phyloP scores from a whole-genome alignment of 1,284 basidiomycete genomes.

The Heliocybe sulcata region DNA sequence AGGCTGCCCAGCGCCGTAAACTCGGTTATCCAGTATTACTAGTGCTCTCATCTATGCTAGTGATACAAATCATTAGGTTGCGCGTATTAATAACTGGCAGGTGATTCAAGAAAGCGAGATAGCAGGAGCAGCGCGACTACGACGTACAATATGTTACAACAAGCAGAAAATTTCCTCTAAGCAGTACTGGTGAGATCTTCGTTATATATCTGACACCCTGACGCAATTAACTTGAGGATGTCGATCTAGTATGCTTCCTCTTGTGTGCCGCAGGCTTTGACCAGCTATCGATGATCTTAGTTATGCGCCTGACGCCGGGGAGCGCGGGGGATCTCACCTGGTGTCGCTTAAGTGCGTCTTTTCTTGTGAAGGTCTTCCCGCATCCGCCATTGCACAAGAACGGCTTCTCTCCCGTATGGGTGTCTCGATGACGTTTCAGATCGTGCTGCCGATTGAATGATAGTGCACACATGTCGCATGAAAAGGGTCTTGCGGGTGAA shows the following conservation, averaged over 20 bases:
- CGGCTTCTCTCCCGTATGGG: constrained; percentile 75
- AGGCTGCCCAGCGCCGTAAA: not conserved
- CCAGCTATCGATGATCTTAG: constrained; percentile 39
- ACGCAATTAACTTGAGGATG: not conserved
- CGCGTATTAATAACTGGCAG: not conserved
- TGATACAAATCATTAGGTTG: constrained; percentile 1
- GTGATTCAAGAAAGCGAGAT: not conserved
- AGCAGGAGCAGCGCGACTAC: not conserved
- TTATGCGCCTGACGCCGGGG: not conserved
- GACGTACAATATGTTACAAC: not conserved
- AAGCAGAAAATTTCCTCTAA: no score
- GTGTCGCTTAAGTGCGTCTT: constrained; percentile 76
- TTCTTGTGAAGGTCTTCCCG: constrained; percentile 77
- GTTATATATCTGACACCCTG: not conserved
- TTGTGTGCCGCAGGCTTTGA: constrained; percentile 68
- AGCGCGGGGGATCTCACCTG: constrained; percentile 41
- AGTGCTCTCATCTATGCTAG: not conserved
- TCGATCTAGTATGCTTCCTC: constrained; percentile 26
- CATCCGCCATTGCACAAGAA: constrained; percentile 75
- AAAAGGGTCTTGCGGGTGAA: constrained; percentile 62
- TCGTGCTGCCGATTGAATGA: constrained; percentile 81
- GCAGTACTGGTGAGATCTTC: not conserved
- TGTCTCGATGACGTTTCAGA: constrained; percentile 73
- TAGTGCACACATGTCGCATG: constrained; percentile 72
- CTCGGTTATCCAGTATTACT: not conserved